Evolutionary conservation across 345 rosid species (phyloP).

Genomic region (Populus tremula): DNA sequence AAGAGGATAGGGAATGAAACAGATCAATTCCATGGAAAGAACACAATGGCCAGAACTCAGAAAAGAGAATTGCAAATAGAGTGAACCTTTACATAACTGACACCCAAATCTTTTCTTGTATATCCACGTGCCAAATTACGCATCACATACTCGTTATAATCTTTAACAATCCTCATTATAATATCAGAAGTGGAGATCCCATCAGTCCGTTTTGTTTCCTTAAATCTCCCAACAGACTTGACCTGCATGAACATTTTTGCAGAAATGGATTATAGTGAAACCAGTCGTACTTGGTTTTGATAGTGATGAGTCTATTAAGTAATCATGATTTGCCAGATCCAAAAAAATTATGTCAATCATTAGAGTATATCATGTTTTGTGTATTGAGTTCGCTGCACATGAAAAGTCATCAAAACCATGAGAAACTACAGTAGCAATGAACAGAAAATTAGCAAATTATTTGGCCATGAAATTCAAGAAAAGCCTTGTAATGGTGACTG

Average conservation of each 20-base stretch:
- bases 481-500: background rate
- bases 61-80: background rate
- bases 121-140: slow-evolving; percentile 70
- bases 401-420: background rate
- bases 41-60: background rate
- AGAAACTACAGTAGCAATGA: background rate
- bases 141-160: slow-evolving; percentile 67
- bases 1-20: background rate
- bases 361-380: background rate
- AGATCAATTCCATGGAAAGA: background rate
- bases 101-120: slow-evolving; percentile 64
- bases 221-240: slow-evolving; percentile 52
- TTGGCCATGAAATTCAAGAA: background rate
- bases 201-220: slow-evolving; percentile 68
- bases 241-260: slow-evolving; percentile 32
- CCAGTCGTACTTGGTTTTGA: background rate
- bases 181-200: slow-evolving; percentile 71
- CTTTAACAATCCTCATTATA: slow-evolving; percentile 70
- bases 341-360: background rate
- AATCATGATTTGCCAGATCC: background rate
- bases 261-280: background rate
- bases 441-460: background rate
- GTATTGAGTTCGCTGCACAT: background rate
- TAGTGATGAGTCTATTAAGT: background rate
- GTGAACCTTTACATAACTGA: slow-evolving; percentile 63